These are phyloP conservation scores for Suhomyces prunicola DNA, from an alignment of 805 yeast species.

Conservation along the genomic window DNA sequence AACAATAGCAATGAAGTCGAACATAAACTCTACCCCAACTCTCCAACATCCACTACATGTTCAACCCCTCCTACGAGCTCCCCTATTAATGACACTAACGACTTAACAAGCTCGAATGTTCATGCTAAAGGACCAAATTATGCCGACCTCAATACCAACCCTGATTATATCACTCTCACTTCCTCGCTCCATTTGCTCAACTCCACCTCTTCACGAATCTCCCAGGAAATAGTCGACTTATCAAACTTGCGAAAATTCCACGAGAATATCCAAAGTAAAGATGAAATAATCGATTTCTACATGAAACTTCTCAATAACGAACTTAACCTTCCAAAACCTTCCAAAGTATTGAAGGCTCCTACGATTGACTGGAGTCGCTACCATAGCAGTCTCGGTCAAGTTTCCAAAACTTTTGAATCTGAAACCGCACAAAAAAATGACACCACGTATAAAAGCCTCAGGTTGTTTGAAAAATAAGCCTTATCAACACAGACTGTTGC, in stretches of 20 bases:
- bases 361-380: conserved; percentile 37
- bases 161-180: conserved; percentile 36
- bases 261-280: conserved; percentile 12
- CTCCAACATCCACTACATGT: conserved; percentile 5
- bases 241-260: conserved; percentile 25
- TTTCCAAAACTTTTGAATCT: conserved; percentile 16
- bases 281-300: conserved; percentile 30
- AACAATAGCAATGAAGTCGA: conserved; percentile 1
- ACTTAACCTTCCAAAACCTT: conserved; percentile 33
- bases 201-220: conserved; percentile 20
- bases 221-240: conserved; percentile 29
- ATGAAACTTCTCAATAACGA: conserved; percentile 32
- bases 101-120: not conserved
- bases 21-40: not conserved
- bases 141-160: conserved; percentile 21
- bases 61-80: conserved; percentile 8
- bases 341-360: conserved; percentile 32
- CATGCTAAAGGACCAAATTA: not conserved
- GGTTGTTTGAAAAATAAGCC: conserved; percentile 17
- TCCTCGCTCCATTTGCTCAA: conserved; percentile 30
- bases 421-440: conserved; percentile 1
- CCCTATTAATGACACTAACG: conserved; percentile 6
- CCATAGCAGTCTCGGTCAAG: conserved; percentile 26
- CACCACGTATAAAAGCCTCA: conserved; percentile 23
- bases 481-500: not conserved